A percentile compares a stretch with the other conserved stretches of the same genome.
Evolutionary conservation across 257 asterid genomes (phyloP).

Genomic region (Salvia splendens): DNA sequence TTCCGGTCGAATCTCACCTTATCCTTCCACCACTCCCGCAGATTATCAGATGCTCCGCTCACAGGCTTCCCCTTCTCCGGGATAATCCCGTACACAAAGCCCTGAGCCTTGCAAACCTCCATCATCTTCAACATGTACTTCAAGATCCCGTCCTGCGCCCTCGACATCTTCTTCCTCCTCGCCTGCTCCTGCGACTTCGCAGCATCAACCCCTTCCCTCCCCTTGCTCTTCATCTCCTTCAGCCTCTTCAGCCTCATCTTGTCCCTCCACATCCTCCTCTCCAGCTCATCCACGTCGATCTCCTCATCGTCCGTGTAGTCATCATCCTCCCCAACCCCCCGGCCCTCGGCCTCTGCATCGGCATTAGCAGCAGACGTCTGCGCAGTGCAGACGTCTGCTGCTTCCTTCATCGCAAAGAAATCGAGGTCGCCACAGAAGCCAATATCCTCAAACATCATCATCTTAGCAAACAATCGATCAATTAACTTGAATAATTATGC

Average conservation of each 20-base stretch:
- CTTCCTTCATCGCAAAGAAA: conserved; percentile 62
- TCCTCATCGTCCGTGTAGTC: conserved; percentile 80
- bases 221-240: conserved; percentile 65
- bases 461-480: conserved; percentile 28
- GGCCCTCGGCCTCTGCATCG: conserved; percentile 36
- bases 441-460: conserved; percentile 85
- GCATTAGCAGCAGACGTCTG: conserved; percentile 28
- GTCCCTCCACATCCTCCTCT: conserved; percentile 85
- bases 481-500: neutral
- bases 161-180: conserved; percentile 87
- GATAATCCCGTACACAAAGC: conserved; percentile 84
- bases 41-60: conserved; percentile 85
- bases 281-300: conserved; percentile 79
- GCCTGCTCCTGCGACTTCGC: conserved; percentile 89
- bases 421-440: conserved; percentile 74
- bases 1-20: conserved; percentile 84
- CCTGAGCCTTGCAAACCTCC: conserved; percentile 95
- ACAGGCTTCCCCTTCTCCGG: conserved; percentile 96
- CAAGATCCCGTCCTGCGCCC: conserved; percentile 94
- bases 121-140: conserved; percentile 91
- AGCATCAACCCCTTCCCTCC: conserved; percentile 57
- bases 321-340: conserved; percentile 62
- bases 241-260: conserved; percentile 66
- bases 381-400: conserved; percentile 38
- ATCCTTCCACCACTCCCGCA: conserved; percentile 95